These are phyloP conservation scores for Trametes meyenii DNA, from an alignment of 768 basidiomycete species.

Conservation along the genomic window DNA sequence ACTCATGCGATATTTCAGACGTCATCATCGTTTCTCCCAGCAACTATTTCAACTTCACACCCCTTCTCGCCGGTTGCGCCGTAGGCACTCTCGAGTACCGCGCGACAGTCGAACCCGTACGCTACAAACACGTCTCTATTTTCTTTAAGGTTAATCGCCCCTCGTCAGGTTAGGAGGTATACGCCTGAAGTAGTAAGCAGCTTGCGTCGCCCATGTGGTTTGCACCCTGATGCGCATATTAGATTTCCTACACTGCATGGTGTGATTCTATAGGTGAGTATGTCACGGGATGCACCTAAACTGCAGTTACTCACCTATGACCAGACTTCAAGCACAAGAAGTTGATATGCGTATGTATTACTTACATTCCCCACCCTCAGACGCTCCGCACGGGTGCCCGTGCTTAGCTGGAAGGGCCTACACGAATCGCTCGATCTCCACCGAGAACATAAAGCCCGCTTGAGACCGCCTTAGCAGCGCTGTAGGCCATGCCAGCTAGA, in stretches of 20 bases:
- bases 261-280: slow-evolving; percentile 66
- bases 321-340: slow-evolving; percentile 63
- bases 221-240: background rate
- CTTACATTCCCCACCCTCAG: background rate
- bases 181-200: slow-evolving; percentile 31
- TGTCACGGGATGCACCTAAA: background rate
- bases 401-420: too few species aligned
- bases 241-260: slow-evolving; percentile 76
- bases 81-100: slow-evolving; percentile 87
- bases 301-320: background rate
- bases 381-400: too few species aligned
- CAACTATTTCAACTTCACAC: slow-evolving; percentile 70
- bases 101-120: slow-evolving; percentile 77
- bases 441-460: too few species aligned
- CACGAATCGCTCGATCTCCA: too few species aligned
- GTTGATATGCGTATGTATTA: slow-evolving; percentile 57
- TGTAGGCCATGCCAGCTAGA: too few species aligned
- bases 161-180: slow-evolving; percentile 30
- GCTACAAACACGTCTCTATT: slow-evolving; percentile 28
- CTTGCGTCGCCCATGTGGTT: background rate
- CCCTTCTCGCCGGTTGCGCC: slow-evolving; percentile 67
- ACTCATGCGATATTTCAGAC: slow-evolving; percentile 42
- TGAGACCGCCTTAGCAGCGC: too few species aligned
- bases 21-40: slow-evolving; percentile 69
- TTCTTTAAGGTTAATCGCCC: background rate